Evolutionary conservation across 108 stramenopile genomes (phyloP), one percentile per base, ranked within the genome.

Genomic region (Seminavis robusta): DNA sequence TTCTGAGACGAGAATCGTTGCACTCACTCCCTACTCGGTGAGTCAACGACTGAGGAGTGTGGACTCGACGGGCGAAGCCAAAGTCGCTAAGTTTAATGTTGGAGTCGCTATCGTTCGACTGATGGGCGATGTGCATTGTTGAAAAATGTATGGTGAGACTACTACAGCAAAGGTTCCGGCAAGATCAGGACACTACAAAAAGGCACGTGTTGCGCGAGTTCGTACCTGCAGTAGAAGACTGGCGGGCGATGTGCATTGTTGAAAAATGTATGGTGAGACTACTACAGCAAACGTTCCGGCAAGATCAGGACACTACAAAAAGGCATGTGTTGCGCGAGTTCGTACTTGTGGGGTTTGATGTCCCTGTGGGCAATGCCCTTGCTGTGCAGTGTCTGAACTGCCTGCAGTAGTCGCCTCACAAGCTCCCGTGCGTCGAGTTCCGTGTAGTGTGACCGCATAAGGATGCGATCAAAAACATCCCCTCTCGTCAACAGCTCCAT

Each of bases 261-360:
- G 26, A 15, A 3, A 44, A 4, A 6, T 44, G 9, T 1, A 8
- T 21, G 13, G 11, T 13, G 13, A 11, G 9, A 13, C 9, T 11
- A 11, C n/a, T 25, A 56, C 32, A 40, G 39, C 38, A 3, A 21
- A 50, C 9, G 39, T 28, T 16, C 25, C 6, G 8, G 29, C 7
- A 49, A 11, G 9, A 28, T 49, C 7, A 11, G 10, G 43, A 16
- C 7, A 7, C 11, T 9, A 16, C 16, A 11, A 24, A 49, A 28
- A 49, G 4, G 21, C 15, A 27, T 5, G n/a, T n/a, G n/a, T n/a
- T n/a, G n/a, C n/a, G n/a, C n/a, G n/a, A n/a, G n/a, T n/a, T n/a
- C n/a, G n/a, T n/a, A n/a, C n/a, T 96, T 98, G 73, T 98, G 94
- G 7, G 97, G 97, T 61, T 95, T 95, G 47, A 95, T 59, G 58